Evolutionary conservation across 768 basidiomycete genomes (phyloP), one percentile per base, ranked within the genome.

Genomic region (Lactarius quietus): DNA sequence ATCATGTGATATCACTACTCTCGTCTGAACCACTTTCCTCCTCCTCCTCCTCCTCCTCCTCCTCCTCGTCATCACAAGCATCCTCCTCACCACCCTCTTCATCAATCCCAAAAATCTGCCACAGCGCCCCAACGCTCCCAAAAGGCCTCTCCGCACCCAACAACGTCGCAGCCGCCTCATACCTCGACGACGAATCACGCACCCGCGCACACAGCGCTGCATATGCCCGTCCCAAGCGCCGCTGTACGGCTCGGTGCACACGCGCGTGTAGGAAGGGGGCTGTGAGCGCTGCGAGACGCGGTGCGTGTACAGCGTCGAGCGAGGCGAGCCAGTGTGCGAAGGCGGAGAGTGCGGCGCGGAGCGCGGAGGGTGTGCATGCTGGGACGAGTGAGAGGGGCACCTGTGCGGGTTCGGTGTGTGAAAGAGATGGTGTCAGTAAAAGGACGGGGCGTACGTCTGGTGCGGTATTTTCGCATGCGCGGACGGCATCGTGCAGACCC

Each of bases 101-200:
- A 68, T 87, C 82, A 23, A 92, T 74, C 35, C 92, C 92, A 72
- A 90, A 87, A 45, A 93, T 88, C 76, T 92, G 90, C 80, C 84
- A 84, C 68, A 93, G 74, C 69, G 90, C 74, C 71, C 83, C 82
- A 31, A 86, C 82, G 73, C 90, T 88, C 59, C 92, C 92, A 77
- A 93, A 93, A 23, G 92, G 92, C 74, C 92, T 76, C 77, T 91
- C 88, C 67, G 88, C 86, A 17, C 93, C 90, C 43, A 96, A 76
- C 63, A 96, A 74, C 28, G 94, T 95, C 65, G 86, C 82, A 18
- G 87, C 91, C n/a, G 95, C 95, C 77, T 98, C 95, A 72, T 98
- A 99, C 74, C 81, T 82, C 68, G 93, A 93, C 74, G 84, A 83
- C 51, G 86, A 83, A 61, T 84, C 85, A 72, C 84, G 82, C 18